Conservation (phyloP, 306 rosid species). For the Macrotyloma uniflorum region DNA sequence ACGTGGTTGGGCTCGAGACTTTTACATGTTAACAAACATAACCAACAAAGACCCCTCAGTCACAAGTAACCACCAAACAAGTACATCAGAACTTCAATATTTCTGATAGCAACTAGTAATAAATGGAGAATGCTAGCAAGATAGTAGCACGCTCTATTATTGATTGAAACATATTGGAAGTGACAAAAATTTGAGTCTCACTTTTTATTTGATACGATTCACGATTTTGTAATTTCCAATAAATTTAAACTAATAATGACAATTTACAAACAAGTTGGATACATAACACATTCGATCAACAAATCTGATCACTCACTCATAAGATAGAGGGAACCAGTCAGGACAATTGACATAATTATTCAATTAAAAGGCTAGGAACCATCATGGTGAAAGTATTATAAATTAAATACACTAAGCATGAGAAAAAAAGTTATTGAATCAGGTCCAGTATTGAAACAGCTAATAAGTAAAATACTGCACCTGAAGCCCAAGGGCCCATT, state of each 20-base stretch:
- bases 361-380: conserved; percentile 18
- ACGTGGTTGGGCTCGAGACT: conserved; percentile 93
- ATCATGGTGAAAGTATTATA: conserved; percentile 16
- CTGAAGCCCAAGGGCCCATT: conserved; percentile 99
- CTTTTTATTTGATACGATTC: not conserved
- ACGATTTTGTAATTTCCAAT: not conserved
- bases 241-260: not conserved
- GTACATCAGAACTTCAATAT: conserved; percentile 20
- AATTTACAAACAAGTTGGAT: not conserved
- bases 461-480: conserved; percentile 50
- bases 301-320: not conserved
- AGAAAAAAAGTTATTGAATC: conserved; percentile 5
- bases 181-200: not conserved
- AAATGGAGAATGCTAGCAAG: not conserved
- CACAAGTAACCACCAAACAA: conserved; percentile 38
- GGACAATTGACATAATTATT: conserved; percentile 31
- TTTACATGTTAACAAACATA: conserved; percentile 37
- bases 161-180: not conserved
- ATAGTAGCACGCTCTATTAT: not conserved
- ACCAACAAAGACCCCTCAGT: conserved; percentile 33
- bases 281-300: conserved; percentile 27
- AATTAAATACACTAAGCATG: conserved; percentile 24
- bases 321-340: conserved; percentile 28
- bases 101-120: not conserved
- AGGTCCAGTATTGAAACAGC: conserved; percentile 12